Conservation (phyloP, 2,329 filamentous ascomycete species). For the Fusarium temperatum region DNA sequence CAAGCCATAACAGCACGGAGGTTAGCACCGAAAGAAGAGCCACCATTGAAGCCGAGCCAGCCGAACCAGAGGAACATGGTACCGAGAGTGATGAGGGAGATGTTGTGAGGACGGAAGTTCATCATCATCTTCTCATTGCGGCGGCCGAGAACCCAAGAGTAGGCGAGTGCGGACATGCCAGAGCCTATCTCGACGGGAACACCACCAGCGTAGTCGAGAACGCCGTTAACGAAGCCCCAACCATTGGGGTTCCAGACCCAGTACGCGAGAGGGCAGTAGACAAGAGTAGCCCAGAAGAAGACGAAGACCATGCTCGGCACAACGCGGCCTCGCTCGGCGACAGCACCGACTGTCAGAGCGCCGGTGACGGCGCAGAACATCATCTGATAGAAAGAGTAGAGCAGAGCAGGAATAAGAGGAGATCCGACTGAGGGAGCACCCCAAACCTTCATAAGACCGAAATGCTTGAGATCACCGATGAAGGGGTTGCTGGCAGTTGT, state of each 20-base stretch:
- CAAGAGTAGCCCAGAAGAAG: slow-evolving; percentile 95
- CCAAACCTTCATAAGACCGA: slow-evolving; percentile 86
- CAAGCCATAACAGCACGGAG: slow-evolving; percentile 94
- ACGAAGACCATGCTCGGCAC: slow-evolving; percentile 94
- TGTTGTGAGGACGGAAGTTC: slow-evolving; percentile 99
- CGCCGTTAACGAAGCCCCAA: slow-evolving; percentile 90
- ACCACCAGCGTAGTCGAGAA: slow-evolving; percentile 95
- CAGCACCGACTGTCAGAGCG: slow-evolving; percentile 89
- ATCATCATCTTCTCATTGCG: slow-evolving; percentile 99
- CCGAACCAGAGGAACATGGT: slow-evolving; percentile 98
- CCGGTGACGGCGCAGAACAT: slow-evolving; percentile 96
- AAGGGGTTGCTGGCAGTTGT: slow-evolving; percentile 83
- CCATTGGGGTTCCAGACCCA: slow-evolving; percentile 97
- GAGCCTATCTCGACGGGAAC: slow-evolving; percentile 98
- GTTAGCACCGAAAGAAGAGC: slow-evolving; percentile 93
- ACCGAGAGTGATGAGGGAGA: slow-evolving; percentile 94
- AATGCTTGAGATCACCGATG: slow-evolving; percentile 90
- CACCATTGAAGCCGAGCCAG: slow-evolving; percentile 99
- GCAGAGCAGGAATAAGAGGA: slow-evolving; percentile 84
- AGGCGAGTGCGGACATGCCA: slow-evolving; percentile 90
- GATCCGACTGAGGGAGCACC: slow-evolving; percentile 88
- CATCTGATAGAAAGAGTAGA: slow-evolving; percentile 98
- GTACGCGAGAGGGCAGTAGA: slow-evolving; percentile 96
- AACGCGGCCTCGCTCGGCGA: slow-evolving; percentile 92
- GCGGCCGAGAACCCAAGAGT: slow-evolving; percentile 93